phyloP scores from a whole-genome alignment of 1,284 basidiomycete species.

The Gymnopus androsaceus region DNA sequence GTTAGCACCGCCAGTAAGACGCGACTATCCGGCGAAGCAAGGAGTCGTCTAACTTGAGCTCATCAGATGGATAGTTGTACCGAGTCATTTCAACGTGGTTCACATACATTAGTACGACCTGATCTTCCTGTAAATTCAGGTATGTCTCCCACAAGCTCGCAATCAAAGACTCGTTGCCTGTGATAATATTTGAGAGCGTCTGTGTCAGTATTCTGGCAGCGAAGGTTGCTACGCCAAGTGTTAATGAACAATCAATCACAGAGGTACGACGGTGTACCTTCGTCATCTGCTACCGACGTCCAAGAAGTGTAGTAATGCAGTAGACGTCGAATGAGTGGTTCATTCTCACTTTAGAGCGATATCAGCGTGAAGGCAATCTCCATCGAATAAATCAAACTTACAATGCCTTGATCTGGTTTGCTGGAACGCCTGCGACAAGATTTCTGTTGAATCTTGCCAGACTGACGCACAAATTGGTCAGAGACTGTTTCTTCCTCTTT shows the following conservation, averaged over 20 bases:
- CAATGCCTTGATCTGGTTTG: conserved; percentile 69
- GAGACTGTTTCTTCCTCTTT: conserved; percentile 31
- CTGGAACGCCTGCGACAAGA: conserved; percentile 64
- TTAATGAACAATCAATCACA: background rate
- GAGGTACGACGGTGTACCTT: conserved; percentile 42
- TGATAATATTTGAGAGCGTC: conserved; percentile 73
- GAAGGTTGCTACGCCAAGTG: conserved; percentile 46
- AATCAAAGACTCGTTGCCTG: conserved; percentile 61
- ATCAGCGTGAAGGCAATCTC: conserved; percentile 4
- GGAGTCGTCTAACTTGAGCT: conserved; percentile 60
- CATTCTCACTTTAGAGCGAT: conserved; percentile 50
- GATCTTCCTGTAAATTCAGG: conserved; percentile 67
- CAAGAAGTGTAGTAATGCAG: conserved; percentile 74
- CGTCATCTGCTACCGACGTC: conserved; percentile 53
- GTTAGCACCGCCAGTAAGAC: conserved; percentile 67
- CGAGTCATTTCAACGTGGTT: conserved; percentile 15
- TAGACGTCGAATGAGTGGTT: conserved; percentile 58
- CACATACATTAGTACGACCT: conserved; percentile 73
- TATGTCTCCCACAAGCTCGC: conserved; percentile 63
- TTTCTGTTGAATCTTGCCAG: conserved; percentile 78
- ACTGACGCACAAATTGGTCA: conserved; percentile 43
- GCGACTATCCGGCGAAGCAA: conserved; percentile 66
- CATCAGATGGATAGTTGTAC: conserved; percentile 8
- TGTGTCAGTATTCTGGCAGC: conserved; percentile 66
- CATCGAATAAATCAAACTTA: conserved; percentile 39